phyloP scores from a whole-genome alignment of 164 flowering plant genomes.

The Pachysandra terminalis region DNA sequence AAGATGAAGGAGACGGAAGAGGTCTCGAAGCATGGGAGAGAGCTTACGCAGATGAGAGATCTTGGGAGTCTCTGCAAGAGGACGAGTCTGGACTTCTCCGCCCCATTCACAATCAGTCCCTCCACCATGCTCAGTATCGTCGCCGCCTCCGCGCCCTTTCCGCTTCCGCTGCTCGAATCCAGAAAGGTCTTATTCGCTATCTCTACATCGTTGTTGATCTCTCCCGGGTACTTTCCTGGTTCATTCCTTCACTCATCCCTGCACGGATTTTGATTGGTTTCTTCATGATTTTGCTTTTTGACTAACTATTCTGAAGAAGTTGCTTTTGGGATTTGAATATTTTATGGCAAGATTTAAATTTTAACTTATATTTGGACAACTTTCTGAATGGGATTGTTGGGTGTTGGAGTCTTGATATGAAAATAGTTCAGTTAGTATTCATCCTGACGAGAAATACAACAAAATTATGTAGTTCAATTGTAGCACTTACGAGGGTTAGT shows the following conservation, averaged over 20 bases:
- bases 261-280: too few relatives aligned
- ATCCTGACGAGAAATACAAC: too few relatives aligned
- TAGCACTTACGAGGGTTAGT: too few relatives aligned
- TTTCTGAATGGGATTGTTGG: too few relatives aligned
- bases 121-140: slow-evolving; percentile 80
- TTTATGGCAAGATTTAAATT: neutral
- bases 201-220: slow-evolving; percentile 80
- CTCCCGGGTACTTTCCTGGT: slow-evolving; percentile 58
- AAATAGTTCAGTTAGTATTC: too few relatives aligned
- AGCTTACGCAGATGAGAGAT: slow-evolving; percentile 83
- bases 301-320: neutral
- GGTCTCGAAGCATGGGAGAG: slow-evolving; percentile 71
- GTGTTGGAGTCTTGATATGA: too few relatives aligned
- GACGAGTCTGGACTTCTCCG: slow-evolving; percentile 88
- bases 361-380: neutral
- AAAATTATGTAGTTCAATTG: too few relatives aligned
- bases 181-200: slow-evolving; percentile 88
- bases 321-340: neutral
- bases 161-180: slow-evolving; percentile 55
- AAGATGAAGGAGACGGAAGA: slow-evolving; percentile 35
- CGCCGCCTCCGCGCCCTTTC: slow-evolving; percentile 62
- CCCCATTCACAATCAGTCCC: slow-evolving; percentile 57
- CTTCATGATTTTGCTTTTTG: too few relatives aligned
- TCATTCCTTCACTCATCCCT: neutral
- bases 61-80: slow-evolving; percentile 89